These are phyloP conservation scores for Fusarium dimerum DNA, from an alignment of 2,329 filamentous ascomycete species.

Conservation along the genomic window DNA sequence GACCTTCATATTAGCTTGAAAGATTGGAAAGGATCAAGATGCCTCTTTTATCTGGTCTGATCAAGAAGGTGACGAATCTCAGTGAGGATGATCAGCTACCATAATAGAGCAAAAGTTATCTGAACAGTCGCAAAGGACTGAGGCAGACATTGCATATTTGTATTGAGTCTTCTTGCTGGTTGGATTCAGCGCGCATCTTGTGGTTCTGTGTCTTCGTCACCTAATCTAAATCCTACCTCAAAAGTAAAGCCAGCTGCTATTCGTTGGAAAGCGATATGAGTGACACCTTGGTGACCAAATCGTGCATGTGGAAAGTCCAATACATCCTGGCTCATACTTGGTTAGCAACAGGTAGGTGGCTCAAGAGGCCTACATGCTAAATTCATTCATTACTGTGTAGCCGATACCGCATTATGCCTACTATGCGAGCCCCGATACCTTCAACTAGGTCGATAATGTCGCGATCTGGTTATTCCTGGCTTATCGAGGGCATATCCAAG, in stretches of 20 bases:
- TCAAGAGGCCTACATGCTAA: too few species aligned
- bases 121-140: rapidly evolving
- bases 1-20: constrained; percentile 3
- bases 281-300: too few species aligned
- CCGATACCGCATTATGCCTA: too few species aligned
- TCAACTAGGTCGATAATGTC: too few species aligned
- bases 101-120: neutral
- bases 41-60: neutral
- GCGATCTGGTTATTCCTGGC: too few species aligned
- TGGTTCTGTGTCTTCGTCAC: neutral
- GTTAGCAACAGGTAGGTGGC: too few species aligned
- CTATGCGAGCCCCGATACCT: too few species aligned
- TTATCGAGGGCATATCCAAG: too few species aligned
- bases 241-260: constrained; percentile 3
- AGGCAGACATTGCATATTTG: constrained; percentile 4
- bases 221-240: neutral
- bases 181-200: neutral
- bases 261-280: too few species aligned
- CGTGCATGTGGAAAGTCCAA: too few species aligned
- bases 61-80: neutral
- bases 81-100: neutral
- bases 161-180: neutral
- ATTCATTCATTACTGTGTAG: too few species aligned
- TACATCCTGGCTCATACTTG: too few species aligned
- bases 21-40: neutral